phyloP scores from a whole-genome alignment of 2,329 filamentous ascomycete species.

The Coniochaeta sp. region DNA sequence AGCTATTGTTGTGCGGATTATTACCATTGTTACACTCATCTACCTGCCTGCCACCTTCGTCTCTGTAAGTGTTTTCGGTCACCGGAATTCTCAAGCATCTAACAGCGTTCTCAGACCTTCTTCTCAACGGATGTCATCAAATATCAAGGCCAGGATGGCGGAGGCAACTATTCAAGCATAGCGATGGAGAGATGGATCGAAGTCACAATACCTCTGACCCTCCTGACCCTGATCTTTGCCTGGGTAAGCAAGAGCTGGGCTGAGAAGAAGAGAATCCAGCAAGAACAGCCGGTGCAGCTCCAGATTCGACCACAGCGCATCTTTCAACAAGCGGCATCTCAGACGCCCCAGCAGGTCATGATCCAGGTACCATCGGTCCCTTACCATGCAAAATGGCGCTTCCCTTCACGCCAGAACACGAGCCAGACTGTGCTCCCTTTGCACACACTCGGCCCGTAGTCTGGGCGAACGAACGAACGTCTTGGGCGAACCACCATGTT shows the following conservation, averaged over 20 bases:
- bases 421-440: neutral
- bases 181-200: constrained; percentile 9
- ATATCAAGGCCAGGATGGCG: constrained; percentile 8
- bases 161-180: constrained; percentile 6
- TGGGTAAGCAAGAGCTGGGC: constrained; percentile 7
- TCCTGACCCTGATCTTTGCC: constrained; percentile 8
- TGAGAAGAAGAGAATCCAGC: constrained; percentile 1
- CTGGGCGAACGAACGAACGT: neutral
- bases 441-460: neutral
- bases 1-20: constrained; percentile 18
- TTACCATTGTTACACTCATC: constrained; percentile 20
- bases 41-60: constrained; percentile 22
- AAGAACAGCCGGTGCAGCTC: neutral
- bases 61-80: constrained; percentile 6
- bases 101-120: constrained; percentile 7
- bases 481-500: constrained; percentile 2
- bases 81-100: neutral
- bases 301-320: neutral
- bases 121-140: constrained; percentile 15
- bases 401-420: neutral
- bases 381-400: neutral
- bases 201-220: constrained; percentile 9
- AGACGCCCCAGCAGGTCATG: neutral
- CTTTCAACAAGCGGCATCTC: neutral
- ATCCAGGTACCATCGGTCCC: neutral